Evolutionary conservation across 176 grass and related monocot species (phyloP), one percentile per base, ranked within the genome.

Genomic region (Melocanna baccifera): DNA sequence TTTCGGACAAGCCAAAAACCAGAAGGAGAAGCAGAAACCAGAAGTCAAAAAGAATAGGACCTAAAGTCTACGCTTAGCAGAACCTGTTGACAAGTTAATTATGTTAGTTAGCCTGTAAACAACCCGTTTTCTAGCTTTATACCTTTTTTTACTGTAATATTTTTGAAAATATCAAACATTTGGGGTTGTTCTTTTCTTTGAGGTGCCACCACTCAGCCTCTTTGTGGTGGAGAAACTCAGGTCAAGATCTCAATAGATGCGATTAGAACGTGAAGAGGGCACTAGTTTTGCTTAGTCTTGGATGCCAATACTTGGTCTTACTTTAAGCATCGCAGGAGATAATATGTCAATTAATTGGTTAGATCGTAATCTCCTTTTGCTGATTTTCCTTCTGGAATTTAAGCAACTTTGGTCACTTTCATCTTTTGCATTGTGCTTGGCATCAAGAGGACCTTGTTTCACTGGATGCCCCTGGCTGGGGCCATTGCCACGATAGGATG

Each of bases 341-440:
- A 50, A 50, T 50, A 81, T 3, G 32, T 71, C n/a, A 77, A 65
- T 15, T 78, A 73, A 48, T 11, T 48, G 29, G 29, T 68, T 67
- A 75, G 22, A 68, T 29, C 40, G 30, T 68, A 67, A 72, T 37
- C 6, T 5, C 12, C 65, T 29, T 83, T 48, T 77, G 50, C 68
- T 66, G 14, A 69, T 74, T 58, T 51, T 41, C 16, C 6, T 34
- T 79, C 67, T 79, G 55, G 22, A 70, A 50, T 20, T 73, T 30
- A 9, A 10, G 41, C 26, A 36, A 61, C 57, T 75, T 87, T 86
- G 62, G 45, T 79, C 40, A 29, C 57, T 86, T 73, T 72, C 73
- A 74, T 68, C 59, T 39, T 45, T 78, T 36, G n/a, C 43, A 0
- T 74, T 79, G 29, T 75, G 57, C 2, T 45, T 45, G 69, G 28